These are phyloP conservation scores for Eutrema yunnanense DNA, from an alignment of 345 rosid genomes.

Conservation along the genomic window DNA sequence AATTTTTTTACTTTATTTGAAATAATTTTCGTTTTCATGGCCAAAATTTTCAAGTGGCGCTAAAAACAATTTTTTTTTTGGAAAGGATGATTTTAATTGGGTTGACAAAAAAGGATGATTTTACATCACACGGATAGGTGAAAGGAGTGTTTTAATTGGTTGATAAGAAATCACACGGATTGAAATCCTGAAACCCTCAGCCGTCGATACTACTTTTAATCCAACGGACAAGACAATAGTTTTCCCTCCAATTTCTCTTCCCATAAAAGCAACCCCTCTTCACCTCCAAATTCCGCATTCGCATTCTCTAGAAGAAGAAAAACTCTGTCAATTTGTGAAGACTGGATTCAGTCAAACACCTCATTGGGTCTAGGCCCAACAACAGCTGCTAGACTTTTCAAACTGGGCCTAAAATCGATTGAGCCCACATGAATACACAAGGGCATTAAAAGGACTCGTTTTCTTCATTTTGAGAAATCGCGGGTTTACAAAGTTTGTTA, in stretches of 20 bases:
- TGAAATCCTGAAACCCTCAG: background rate
- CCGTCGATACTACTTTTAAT: slow-evolving; percentile 4
- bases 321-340: no score
- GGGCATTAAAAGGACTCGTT: no score
- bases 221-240: background rate
- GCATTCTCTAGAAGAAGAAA: background rate
- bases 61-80: background rate
- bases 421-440: no score
- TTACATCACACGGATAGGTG: background rate
- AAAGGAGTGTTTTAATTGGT: background rate
- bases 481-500: no score
- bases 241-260: slow-evolving; percentile 8
- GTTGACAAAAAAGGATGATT: background rate
- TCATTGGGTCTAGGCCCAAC: no score
- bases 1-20: background rate
- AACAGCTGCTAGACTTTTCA: fast-evolving
- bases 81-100: background rate
- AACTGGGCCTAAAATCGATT: no score
- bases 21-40: background rate
- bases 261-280: background rate
- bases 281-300: background rate
- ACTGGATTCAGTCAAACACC: no score
- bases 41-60: background rate
- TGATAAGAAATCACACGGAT: background rate
- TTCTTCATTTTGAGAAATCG: fast-evolving